phyloP scores from a whole-genome alignment of 164 flowering plant genomes.

The Euptelea pleiosperma region DNA sequence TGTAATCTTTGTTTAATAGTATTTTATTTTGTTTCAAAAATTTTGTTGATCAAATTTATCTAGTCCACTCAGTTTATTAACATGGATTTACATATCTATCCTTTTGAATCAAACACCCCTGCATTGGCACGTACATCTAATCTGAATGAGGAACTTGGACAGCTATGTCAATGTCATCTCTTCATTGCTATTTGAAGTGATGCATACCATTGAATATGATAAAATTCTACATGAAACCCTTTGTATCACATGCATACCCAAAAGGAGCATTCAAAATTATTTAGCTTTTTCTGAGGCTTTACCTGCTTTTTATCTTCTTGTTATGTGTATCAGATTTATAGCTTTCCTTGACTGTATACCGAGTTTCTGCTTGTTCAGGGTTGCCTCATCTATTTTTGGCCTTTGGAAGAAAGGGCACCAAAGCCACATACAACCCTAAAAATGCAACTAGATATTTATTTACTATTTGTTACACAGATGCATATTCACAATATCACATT shows the following conservation, averaged over 20 bases:
- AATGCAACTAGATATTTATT: too few relatives aligned
- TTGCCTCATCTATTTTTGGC: neutral
- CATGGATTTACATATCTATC: conserved; percentile 87
- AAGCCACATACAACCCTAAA: neutral
- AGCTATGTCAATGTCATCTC: conserved; percentile 46
- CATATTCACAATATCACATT: too few relatives aligned
- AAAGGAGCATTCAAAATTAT: too few relatives aligned
- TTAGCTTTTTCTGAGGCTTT: too few relatives aligned
- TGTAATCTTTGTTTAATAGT: conserved; percentile 9
- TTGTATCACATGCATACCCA: too few relatives aligned
- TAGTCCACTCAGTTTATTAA: conserved; percentile 92
- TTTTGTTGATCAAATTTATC: conserved; percentile 91
- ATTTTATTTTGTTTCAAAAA: conserved; percentile 4
- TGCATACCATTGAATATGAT: too few relatives aligned
- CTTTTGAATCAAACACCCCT: conserved; percentile 76
- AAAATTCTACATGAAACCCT: too few relatives aligned
- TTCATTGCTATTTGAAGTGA: too few relatives aligned
- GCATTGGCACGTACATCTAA: conserved; percentile 96
- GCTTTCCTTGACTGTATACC: neutral
- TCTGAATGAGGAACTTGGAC: conserved; percentile 98
- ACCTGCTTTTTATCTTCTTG: neutral
- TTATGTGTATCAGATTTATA: neutral
- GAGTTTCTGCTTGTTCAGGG: neutral
- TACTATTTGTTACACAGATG: too few relatives aligned
- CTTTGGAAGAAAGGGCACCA: conserved; percentile 6